These are phyloP conservation scores for Digitaria exilis DNA, from an alignment of 202 grass and related monocot species.

Conservation along the genomic window DNA sequence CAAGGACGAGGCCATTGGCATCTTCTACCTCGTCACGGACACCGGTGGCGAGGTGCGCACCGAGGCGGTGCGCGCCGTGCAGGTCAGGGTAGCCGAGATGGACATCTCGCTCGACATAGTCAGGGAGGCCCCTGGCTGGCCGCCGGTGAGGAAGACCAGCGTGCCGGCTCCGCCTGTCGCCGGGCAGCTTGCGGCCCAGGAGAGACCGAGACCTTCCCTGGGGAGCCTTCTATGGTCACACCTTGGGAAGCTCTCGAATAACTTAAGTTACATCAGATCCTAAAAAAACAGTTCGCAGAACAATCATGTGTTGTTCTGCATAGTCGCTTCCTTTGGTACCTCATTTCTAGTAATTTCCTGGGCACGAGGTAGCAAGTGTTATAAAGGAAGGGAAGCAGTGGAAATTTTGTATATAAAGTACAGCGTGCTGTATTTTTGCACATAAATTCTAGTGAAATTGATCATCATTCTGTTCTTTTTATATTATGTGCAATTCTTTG, in stretches of 20 bases:
- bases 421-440: conserved; percentile 28
- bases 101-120: conserved; percentile 44
- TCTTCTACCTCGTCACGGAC: conserved; percentile 61
- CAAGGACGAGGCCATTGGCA: conserved; percentile 53
- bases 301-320: conserved; percentile 22
- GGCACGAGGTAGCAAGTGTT: not conserved
- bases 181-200: conserved; percentile 12
- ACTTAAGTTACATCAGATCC: conserved; percentile 53
- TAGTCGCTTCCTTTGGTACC: conserved; percentile 15
- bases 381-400: conserved; percentile 9
- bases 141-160: conserved; percentile 45
- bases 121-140: conserved; percentile 34
- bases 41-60: conserved; percentile 53
- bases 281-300: conserved; percentile 18
- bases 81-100: conserved; percentile 38
- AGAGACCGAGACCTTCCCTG: conserved; percentile 38
- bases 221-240: conserved; percentile 71
- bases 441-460: conserved; percentile 20
- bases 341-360: conserved; percentile 1
- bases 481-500: not conserved
- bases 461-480: not conserved
- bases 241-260: conserved; percentile 63
- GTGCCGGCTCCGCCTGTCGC: not conserved
- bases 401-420: conserved; percentile 40
- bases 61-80: conserved; percentile 49